A percentile compares a stretch with the other conserved stretches of the same genome.
Evolutionary conservation across 2,329 filamentous ascomycete species (phyloP).

Genomic region (Cephalotrichum gorgonifer): DNA sequence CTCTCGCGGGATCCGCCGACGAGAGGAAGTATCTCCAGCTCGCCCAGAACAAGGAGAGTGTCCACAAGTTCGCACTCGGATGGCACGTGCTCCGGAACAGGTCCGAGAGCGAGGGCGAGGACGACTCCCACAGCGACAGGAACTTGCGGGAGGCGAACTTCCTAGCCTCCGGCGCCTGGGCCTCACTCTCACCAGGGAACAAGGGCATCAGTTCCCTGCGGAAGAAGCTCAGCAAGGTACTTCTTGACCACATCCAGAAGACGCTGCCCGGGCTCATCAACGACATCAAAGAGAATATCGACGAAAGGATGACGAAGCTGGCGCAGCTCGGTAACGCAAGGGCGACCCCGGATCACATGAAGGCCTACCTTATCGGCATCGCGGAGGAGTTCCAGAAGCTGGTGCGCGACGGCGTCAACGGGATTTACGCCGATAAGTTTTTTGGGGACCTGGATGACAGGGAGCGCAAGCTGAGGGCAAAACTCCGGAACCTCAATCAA

Average conservation of each 20-base stretch:
- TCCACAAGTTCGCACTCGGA: constrained; percentile 26
- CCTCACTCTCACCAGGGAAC: constrained; percentile 15
- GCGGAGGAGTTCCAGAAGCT: constrained; percentile 23
- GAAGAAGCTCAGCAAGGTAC: constrained; percentile 20
- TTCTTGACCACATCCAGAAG: constrained; percentile 17
- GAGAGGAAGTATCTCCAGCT: constrained; percentile 26
- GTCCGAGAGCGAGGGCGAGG: constrained; percentile 18
- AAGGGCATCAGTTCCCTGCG: constrained; percentile 21
- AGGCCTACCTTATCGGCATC: constrained; percentile 22
- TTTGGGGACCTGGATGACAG: constrained; percentile 18
- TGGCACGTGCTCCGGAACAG: constrained; percentile 46
- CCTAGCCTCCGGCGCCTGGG: constrained; percentile 19
- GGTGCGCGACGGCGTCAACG: constrained; percentile 16
- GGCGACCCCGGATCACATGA: constrained; percentile 14
- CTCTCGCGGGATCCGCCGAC: constrained; percentile 23
- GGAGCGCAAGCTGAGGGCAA: constrained; percentile 17
- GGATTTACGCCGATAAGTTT: constrained; percentile 22
- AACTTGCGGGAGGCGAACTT: constrained; percentile 21
- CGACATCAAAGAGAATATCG: constrained; percentile 15
- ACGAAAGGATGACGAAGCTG: constrained; percentile 11
- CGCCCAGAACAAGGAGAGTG: constrained; percentile 18
- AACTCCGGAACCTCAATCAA: constrained; percentile 18
- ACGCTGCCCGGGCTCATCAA: constrained; percentile 15
- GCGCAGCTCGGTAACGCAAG: constrained; percentile 12
- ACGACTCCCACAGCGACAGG: constrained; percentile 10